phyloP scores from a whole-genome alignment of 116 monocot genomes.

The Posidonia oceanica region DNA sequence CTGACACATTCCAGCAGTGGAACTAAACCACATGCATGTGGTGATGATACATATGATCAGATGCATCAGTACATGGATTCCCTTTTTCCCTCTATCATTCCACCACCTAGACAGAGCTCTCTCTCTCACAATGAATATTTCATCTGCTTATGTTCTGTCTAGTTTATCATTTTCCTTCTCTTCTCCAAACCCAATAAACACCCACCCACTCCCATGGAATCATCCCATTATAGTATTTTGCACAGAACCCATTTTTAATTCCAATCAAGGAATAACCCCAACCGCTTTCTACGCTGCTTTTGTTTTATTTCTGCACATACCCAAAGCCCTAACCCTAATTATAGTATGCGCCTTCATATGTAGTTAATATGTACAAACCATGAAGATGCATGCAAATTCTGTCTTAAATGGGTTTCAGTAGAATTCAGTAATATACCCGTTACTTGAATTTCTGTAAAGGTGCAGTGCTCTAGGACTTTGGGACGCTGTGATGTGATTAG shows the following conservation, averaged over 20 bases:
- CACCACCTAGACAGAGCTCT: conserved; percentile 5
- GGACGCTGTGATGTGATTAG: neutral
- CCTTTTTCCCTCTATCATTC: conserved; percentile 15
- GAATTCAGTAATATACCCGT: neutral
- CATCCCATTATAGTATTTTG: conserved; percentile 27
- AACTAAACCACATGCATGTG: conserved; percentile 28
- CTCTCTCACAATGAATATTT: conserved; percentile 11
- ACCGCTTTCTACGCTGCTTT: conserved; percentile 18
- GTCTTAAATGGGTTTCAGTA: no score
- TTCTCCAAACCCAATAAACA: conserved; percentile 8
- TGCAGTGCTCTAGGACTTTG: neutral
- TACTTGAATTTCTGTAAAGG: neutral
- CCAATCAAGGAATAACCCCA: conserved; percentile 21
- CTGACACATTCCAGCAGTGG: conserved; percentile 42
- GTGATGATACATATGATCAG: conserved; percentile 3
- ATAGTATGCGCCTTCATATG: neutral
- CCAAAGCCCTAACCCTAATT: conserved; percentile 6
- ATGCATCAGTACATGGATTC: conserved; percentile 35
- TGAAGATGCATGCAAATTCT: no score
- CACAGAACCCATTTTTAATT: conserved; percentile 7
- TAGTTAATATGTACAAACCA: neutral
- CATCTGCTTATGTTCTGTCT: conserved; percentile 16
- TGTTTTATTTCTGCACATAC: conserved; percentile 3
- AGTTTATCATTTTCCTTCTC: conserved; percentile 9
- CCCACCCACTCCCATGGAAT: conserved; percentile 16